Evolutionary conservation across 768 basidiomycete genomes (phyloP), one percentile per base, ranked within the genome.

Genomic region (Trametes cingulata): DNA sequence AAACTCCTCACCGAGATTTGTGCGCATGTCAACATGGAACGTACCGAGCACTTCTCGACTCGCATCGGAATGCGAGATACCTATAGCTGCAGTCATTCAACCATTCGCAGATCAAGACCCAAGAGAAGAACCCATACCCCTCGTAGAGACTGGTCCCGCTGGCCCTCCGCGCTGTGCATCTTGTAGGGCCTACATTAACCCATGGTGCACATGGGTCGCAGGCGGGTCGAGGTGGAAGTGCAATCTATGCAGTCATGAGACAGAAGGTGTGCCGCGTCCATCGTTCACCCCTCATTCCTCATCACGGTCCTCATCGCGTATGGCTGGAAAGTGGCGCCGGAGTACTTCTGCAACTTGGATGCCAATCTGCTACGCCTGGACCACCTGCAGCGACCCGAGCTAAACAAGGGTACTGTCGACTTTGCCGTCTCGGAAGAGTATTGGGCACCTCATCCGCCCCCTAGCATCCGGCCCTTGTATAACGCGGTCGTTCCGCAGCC

Each of bases 131-230:
- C 80, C 85, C 0, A 75, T 98, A 13, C 93, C 94, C 0, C 65
- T 92, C 6, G 85, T 98, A 4, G 84, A 91, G 55, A 82, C 85
- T 33, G 87, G 87, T 6, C 77, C 79, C 24, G 70, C 72, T 1
- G 95, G 94, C 13, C 97, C 96, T 13, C 82, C 90, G 22, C 82
- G 97, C 33, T 99, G 97, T 67, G 82, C 79, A 45, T 78, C 82
- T 35, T 99, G 97, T 73, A 81, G 92, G 65, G 92, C 82, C 0
- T 99, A 98, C 72, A 80, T 99, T 66, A 98, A 98, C 69, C 90
- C 95, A 0, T 98, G 94, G 94, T 93, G 89, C 72, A 77, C 77
- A 24, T 99, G 93, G 86, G 75, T 82, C 19, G 82, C 88, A 9
- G 91, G 91, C 2, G 97, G 97, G 6, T 80, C 82, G 59, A 85